Conservation (phyloP, 2,329 filamentous ascomycete genomes). For the Aphanocladium album region DNA sequence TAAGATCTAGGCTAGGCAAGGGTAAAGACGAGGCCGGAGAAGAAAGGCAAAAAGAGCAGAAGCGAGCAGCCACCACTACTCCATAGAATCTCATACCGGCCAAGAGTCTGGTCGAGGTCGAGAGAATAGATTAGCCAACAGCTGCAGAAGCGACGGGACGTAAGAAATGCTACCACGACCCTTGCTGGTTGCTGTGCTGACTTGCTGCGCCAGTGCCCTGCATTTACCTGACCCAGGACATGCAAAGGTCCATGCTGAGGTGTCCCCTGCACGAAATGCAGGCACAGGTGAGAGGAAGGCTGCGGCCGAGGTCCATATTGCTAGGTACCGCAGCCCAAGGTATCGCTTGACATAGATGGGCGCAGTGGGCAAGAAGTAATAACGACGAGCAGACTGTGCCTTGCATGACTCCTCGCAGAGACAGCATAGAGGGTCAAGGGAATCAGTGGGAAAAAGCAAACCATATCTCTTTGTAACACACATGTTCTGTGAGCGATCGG, state of each 20-base stretch:
- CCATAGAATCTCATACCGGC: not conserved
- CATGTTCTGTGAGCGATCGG: not conserved
- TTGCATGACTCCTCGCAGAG: not conserved
- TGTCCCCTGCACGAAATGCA: not conserved
- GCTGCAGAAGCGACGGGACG: not conserved
- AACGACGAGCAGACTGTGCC: not conserved
- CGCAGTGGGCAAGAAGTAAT: not conserved
- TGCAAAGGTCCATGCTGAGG: not conserved
- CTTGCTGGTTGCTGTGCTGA: constrained; percentile 8
- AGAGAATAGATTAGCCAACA: not conserved
- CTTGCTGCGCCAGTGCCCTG: not conserved
- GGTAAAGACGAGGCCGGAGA: not conserved
- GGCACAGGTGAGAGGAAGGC: not conserved
- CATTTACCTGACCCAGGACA: not conserved
- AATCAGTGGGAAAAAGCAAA: not conserved
- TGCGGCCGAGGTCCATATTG: not conserved
- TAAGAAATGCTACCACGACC: not conserved
- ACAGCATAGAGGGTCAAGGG: not conserved
- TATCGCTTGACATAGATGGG: too few relatives aligned
- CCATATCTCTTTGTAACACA: not conserved
- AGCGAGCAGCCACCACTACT: not conserved
- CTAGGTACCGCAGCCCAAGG: not conserved
- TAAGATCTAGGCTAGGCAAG: not conserved
- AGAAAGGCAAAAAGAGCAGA: not conserved
- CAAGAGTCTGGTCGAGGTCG: not conserved